phyloP scores from a whole-genome alignment of 805 yeast species.

The Monosporozyma servazzii region DNA sequence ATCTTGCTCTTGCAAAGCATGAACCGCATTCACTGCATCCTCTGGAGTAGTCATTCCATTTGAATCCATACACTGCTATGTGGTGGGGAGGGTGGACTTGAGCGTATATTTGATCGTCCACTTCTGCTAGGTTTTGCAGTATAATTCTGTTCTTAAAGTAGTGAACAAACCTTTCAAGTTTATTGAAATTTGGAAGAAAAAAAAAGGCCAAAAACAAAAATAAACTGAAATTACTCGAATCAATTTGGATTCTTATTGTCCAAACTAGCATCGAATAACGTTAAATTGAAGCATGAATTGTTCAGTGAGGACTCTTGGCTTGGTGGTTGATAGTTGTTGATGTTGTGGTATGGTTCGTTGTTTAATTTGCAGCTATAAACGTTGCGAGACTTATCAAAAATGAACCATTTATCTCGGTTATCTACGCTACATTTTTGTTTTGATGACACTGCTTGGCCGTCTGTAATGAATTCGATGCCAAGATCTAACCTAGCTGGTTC shows the following conservation, averaged over 20 bases:
- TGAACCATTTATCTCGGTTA: conserved; percentile 11
- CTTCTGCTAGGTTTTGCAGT: background rate
- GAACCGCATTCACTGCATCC: conserved; percentile 7
- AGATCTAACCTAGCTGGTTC: conserved; percentile 1
- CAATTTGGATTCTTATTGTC: conserved; percentile 25
- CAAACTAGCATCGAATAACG: conserved; percentile 23
- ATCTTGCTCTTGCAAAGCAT: conserved; percentile 17
- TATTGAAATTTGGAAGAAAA: background rate
- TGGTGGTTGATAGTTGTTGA: conserved; percentile 21
- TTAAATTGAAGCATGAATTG: conserved; percentile 23
- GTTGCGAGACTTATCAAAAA: conserved; percentile 17
- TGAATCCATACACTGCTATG: background rate
- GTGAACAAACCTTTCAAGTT: background rate
- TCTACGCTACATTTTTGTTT: background rate
- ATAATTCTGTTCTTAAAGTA: no score
- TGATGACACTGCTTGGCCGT: background rate
- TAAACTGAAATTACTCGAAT: background rate
- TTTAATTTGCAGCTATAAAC: conserved; percentile 12
- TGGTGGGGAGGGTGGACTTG: background rate
- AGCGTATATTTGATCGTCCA: background rate
- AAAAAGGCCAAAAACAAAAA: background rate
- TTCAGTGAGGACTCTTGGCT: conserved; percentile 14
- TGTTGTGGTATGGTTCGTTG: conserved; percentile 21
- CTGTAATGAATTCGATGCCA: background rate
- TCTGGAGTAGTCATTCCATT: conserved; percentile 14